These are phyloP conservation scores for Starmerella riodocensis DNA, from an alignment of 805 yeast genomes.

Conservation along the genomic window DNA sequence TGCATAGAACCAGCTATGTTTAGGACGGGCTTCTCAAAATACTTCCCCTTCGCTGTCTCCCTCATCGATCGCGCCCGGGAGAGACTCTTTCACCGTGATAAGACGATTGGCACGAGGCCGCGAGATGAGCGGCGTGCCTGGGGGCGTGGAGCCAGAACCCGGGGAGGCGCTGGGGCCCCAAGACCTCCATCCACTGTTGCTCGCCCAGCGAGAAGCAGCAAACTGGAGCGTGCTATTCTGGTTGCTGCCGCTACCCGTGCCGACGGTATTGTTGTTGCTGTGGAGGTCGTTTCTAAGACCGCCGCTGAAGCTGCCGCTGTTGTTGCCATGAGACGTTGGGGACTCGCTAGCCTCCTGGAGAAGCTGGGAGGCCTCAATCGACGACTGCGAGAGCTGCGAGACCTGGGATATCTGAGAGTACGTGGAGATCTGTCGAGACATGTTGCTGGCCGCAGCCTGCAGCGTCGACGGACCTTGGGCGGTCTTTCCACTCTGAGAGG, in stretches of 20 bases:
- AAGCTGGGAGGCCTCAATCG: conserved; percentile 14
- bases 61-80: conserved; percentile 16
- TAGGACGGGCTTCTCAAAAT: no score
- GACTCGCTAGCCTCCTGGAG: conserved; percentile 10
- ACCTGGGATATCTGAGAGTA: conserved; percentile 20
- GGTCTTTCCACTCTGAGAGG: background rate
- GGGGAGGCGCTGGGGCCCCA: no score
- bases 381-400: conserved; percentile 20
- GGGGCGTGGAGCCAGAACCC: conserved; percentile 10
- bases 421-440: conserved; percentile 17
- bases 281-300: no score
- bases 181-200: conserved; percentile 1
- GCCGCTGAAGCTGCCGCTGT: no score
- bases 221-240: background rate
- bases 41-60: conserved; percentile 10
- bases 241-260: no score
- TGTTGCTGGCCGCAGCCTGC: conserved; percentile 4
- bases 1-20: no score
- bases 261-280: no score
- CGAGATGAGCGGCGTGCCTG: conserved; percentile 4
- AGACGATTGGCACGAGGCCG: conserved; percentile 12
- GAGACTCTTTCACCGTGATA: conserved; percentile 7
- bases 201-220: conserved; percentile 1
- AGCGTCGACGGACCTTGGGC: background rate
- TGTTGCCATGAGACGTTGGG: background rate